Base-by-base conservation (phyloP, 768 basidiomycete species). In the Leccinum sublutescens region DNA sequence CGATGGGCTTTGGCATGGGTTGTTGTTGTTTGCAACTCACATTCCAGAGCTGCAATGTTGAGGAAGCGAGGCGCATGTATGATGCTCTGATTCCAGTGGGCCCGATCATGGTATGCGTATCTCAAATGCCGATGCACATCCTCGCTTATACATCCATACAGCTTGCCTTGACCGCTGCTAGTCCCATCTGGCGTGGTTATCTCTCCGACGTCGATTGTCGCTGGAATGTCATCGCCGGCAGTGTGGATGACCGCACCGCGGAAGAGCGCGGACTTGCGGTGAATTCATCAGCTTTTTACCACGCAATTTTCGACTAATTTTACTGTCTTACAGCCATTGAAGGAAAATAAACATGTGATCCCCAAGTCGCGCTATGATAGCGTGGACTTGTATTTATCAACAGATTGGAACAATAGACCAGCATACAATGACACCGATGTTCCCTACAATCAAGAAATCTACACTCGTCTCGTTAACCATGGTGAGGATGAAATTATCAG, bases 1-100 rank as follows among this genome's bases (percentile, higher is more conserved):
- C 97, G 9, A 98, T 98, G 97, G 96, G 95, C 29, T 99, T 99
- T 73, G 97, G 97, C 50, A 99, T 98, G 97, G 97, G 97, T 6
- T 98, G 96, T 65, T 96, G 93, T 68, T 98, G 97, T 74, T 80
- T 99, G 54, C 97, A 99, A 68, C 81, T 98, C 61, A 99, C 97
- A 14, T 98, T 98, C 77, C 97, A 99, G 74, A 89, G 95, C 3
- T 97, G 93, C 75, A 94, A 93, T 76, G 86, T 99, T 27, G 81
- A 84, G 33, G 95, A 99, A 71, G 95, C 97, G 11, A 82, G 93
- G 69, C 80, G 91, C 56, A 85, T 98, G 76, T 99, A 99, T 71
- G 97, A 99, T 71, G 92, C 91, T n/a, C 80, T 99, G 53, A 87
- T 97, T 21, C 97, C 97, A 11, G 79, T 99, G 27, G 93, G 93